These are phyloP conservation scores for Pythium oligandrum DNA, from an alignment of 352 stramenopile genomes.

Conservation along the genomic window DNA sequence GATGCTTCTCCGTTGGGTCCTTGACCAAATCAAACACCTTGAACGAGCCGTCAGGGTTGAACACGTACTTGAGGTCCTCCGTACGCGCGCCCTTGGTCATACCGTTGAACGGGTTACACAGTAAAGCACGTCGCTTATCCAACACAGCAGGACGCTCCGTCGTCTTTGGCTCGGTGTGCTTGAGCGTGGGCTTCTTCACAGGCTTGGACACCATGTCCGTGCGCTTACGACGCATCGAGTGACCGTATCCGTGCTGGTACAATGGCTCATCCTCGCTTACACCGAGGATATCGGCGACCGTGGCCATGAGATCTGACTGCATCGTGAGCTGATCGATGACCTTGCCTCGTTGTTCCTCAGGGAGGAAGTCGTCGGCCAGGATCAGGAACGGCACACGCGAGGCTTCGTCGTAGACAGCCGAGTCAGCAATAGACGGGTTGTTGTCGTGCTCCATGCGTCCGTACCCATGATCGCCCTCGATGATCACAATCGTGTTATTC, in stretches of 20 bases:
- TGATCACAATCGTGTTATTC: slow-evolving; percentile 72
- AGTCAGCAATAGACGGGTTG: slow-evolving; percentile 60
- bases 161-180: slow-evolving; percentile 4
- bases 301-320: slow-evolving; percentile 72
- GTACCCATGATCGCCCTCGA: slow-evolving; percentile 64
- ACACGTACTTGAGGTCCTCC: slow-evolving; percentile 71
- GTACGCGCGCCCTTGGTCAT: slow-evolving; percentile 62
- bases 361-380: slow-evolving; percentile 59
- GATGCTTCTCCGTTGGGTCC: slow-evolving; percentile 50
- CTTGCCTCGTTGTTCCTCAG: slow-evolving; percentile 33
- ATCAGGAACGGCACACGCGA: slow-evolving; percentile 59
- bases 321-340: slow-evolving; percentile 56
- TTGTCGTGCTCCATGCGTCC: slow-evolving; percentile 64
- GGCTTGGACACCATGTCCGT: not conserved
- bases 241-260: slow-evolving; percentile 59
- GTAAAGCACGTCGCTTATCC: slow-evolving; percentile 38
- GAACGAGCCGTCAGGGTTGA: slow-evolving; percentile 55
- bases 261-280: slow-evolving; percentile 44
- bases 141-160: not conserved
- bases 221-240: slow-evolving; percentile 64
- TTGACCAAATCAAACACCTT: slow-evolving; percentile 51
- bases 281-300: slow-evolving; percentile 57
- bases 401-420: slow-evolving; percentile 59
- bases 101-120: slow-evolving; percentile 72
- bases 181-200: no score